Percentiles rank a stretch among this genome's conserved stretches.
phyloP scores from a whole-genome alignment of 371 early-diverging fungal genomes.

The Cokeromyces recurvatus region DNA sequence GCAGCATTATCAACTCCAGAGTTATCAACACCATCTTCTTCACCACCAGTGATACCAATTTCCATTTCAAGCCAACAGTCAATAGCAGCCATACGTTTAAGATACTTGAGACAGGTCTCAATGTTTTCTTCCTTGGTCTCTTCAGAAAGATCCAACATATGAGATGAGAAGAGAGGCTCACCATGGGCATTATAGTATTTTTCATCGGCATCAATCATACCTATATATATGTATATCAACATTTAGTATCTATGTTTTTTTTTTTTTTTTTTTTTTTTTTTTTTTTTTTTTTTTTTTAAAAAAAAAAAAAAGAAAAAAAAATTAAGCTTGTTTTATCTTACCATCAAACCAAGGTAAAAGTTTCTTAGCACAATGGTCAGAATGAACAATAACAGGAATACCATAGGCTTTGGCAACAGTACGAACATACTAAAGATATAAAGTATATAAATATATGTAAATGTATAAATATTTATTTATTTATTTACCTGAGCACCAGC shows the following conservation, averaged over 20 bases:
- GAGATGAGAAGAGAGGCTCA: slow-evolving; percentile 92
- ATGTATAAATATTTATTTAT: no score
- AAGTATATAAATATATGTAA: no score
- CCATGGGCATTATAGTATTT: slow-evolving; percentile 85
- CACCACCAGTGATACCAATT: slow-evolving; percentile 94
- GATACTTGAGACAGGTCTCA: slow-evolving; percentile 77
- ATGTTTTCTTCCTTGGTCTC: slow-evolving; percentile 91
- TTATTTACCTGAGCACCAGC: slow-evolving; percentile 76
- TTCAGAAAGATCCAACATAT: slow-evolving; percentile 92
- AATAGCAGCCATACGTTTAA: slow-evolving; percentile 84
- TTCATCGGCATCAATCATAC: slow-evolving; percentile 87
- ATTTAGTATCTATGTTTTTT: not conserved
- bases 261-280: no score
- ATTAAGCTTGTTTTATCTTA: not conserved
- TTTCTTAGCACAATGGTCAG: slow-evolving; percentile 94
- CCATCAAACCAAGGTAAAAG: slow-evolving; percentile 92
- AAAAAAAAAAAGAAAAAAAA: not conserved
- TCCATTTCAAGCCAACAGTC: slow-evolving; percentile 89
- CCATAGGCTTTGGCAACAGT: slow-evolving; percentile 85
- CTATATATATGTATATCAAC: not conserved
- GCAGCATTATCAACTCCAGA: slow-evolving; percentile 79
- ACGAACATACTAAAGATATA: slow-evolving; percentile 70
- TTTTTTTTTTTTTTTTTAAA: no score
- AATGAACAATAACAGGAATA: slow-evolving; percentile 84
- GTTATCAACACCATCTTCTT: slow-evolving; percentile 95